Evolutionary conservation across 768 basidiomycete genomes (phyloP).

Genomic region (Auriscalpium microsporum): DNA sequence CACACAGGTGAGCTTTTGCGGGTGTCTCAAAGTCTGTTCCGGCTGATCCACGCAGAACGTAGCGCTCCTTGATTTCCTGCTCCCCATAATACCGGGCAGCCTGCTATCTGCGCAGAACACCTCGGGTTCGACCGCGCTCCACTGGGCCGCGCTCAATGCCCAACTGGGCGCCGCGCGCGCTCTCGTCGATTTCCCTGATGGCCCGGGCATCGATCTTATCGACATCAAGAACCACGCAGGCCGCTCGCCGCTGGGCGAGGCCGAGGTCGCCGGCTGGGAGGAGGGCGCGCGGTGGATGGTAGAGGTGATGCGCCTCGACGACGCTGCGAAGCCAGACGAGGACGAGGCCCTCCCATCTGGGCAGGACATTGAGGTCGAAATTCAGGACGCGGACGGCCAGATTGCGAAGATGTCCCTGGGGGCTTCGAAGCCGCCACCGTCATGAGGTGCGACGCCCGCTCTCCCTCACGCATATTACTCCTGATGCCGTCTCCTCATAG

Average conservation of each 20-base stretch:
- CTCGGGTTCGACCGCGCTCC: slow-evolving; percentile 75
- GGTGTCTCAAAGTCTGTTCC: background rate
- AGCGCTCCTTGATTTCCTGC: slow-evolving; percentile 73
- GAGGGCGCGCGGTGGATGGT: slow-evolving; percentile 82
- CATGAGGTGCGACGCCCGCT: too few species aligned
- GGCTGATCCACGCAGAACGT: slow-evolving; percentile 39
- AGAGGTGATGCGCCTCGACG: slow-evolving; percentile 67
- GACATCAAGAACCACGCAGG: slow-evolving; percentile 71
- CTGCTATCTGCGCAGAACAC: slow-evolving; percentile 57
- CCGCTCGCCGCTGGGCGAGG: slow-evolving; percentile 71
- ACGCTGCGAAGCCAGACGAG: slow-evolving; percentile 32
- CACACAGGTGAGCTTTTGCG: slow-evolving; percentile 56
- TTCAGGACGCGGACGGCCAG: slow-evolving; percentile 63
- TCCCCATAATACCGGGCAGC: slow-evolving; percentile 47
- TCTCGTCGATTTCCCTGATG: slow-evolving; percentile 47
- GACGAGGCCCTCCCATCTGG: slow-evolving; percentile 28
- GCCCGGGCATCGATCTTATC: slow-evolving; percentile 60
- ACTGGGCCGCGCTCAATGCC: slow-evolving; percentile 85
- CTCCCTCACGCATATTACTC: background rate
- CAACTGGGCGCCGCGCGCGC: slow-evolving; percentile 57
- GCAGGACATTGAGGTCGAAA: slow-evolving; percentile 55
- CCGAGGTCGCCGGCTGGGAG: slow-evolving; percentile 71
- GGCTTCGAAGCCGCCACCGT: background rate
- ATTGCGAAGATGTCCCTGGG: slow-evolving; percentile 47
- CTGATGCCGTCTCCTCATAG: background rate